A percentile compares a stretch with the other conserved stretches of the same genome.
These are phyloP conservation scores for Nicotiana obtusifolia DNA, from an alignment of 257 asterid genomes.

Conservation along the genomic window DNA sequence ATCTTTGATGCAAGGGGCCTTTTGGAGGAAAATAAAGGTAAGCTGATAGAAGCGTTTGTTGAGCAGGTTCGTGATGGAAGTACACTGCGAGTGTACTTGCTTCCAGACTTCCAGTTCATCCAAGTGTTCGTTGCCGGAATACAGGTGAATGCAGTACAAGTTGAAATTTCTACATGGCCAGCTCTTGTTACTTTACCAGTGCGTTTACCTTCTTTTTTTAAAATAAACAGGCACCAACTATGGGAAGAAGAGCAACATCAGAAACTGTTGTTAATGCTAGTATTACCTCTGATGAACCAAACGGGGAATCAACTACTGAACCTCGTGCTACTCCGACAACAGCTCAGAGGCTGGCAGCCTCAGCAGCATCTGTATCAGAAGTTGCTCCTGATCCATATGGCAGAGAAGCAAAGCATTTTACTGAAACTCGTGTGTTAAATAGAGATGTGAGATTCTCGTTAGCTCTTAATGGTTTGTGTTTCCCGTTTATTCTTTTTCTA, in stretches of 20 bases:
- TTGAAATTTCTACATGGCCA: neutral
- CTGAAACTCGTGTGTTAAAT: constrained; percentile 85
- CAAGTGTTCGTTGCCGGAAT: constrained; percentile 92
- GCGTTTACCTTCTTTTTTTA: constrained; percentile 5
- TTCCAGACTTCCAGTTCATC: constrained; percentile 82
- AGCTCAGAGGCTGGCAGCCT: constrained; percentile 80
- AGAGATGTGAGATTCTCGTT: constrained; percentile 63
- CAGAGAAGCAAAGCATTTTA: constrained; percentile 93
- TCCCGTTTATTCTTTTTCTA: neutral
- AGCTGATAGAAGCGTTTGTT: constrained; percentile 86
- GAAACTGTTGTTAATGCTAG: constrained; percentile 43
- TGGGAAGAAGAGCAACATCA: constrained; percentile 72
- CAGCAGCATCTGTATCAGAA: constrained; percentile 54
- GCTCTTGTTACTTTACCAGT: neutral
- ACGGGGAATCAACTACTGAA: constrained; percentile 58
- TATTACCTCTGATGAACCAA: constrained; percentile 48
- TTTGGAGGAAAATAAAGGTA: constrained; percentile 65
- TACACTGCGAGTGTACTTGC: constrained; percentile 86
- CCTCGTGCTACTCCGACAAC: constrained; percentile 66
- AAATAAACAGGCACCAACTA: constrained; percentile 68
- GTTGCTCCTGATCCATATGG: constrained; percentile 82
- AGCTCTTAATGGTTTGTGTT: neutral
- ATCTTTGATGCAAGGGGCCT: constrained; percentile 77
- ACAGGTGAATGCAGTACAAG: constrained; percentile 44
- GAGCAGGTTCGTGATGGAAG: constrained; percentile 97